Conservation (phyloP, 2,329 filamentous ascomycete genomes). For the Hysterium pulicare region DNA sequence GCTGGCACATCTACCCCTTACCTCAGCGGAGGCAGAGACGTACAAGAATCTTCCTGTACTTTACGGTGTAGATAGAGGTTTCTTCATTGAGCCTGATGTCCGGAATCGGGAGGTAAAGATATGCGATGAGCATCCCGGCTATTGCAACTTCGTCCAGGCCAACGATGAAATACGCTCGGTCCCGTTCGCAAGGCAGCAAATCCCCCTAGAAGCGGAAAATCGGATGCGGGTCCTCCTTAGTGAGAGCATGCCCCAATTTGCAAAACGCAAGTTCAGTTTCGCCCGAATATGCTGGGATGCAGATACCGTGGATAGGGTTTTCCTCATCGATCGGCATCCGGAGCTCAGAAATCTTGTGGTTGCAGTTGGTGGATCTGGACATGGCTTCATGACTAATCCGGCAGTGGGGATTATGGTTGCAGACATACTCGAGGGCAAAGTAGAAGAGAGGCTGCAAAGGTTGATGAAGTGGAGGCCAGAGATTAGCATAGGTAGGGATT, state of each 20-base stretch:
- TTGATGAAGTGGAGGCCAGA: constrained; percentile 53
- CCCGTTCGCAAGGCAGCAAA: constrained; percentile 44
- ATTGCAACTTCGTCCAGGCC: constrained; percentile 45
- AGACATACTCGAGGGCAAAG: constrained; percentile 46
- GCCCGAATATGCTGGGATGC: constrained; percentile 57
- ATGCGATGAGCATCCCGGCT: constrained; percentile 57
- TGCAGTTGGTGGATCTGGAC: constrained; percentile 51
- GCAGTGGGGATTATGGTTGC: constrained; percentile 50
- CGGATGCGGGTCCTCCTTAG: constrained; percentile 47
- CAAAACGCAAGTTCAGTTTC: constrained; percentile 47
- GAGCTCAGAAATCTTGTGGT: constrained; percentile 43
- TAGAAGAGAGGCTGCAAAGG: constrained; percentile 42
- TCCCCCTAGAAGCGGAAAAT: constrained; percentile 47
- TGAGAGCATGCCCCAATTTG: constrained; percentile 54
- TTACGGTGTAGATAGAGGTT: constrained; percentile 49
- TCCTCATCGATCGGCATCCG: constrained; percentile 52
- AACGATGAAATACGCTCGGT: constrained; percentile 33
- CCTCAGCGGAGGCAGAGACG: constrained; percentile 40
- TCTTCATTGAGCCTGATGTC: constrained; percentile 49
- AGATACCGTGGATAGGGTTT: constrained; percentile 54
- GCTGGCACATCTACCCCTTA: constrained; percentile 51
- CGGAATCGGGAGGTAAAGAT: constrained; percentile 48
- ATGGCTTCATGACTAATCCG: constrained; percentile 54
- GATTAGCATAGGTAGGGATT: constrained; percentile 45
- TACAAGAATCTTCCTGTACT: constrained; percentile 51